Evolutionary conservation across 768 basidiomycete species (phyloP).

Genomic region (Steccherinum ochraceum): DNA sequence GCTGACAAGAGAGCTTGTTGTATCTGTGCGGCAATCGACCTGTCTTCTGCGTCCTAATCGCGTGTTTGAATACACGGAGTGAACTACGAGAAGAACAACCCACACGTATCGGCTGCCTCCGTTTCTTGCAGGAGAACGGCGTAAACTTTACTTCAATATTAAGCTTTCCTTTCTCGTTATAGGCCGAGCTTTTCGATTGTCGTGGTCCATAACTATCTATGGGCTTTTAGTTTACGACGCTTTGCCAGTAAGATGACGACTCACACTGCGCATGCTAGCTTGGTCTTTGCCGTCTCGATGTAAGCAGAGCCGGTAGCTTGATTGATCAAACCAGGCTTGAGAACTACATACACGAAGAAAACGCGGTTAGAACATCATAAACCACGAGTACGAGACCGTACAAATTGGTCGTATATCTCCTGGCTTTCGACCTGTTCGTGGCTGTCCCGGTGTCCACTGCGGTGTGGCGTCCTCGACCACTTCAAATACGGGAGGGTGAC

Average conservation of each 20-base stretch:
- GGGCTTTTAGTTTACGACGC: background rate
- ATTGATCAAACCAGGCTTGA: constrained; percentile 83
- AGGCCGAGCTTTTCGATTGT: constrained; percentile 72
- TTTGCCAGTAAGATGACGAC: constrained; percentile 22
- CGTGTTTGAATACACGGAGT: constrained; percentile 8
- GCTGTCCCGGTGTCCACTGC: constrained; percentile 27
- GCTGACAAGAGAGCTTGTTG: constrained; percentile 82
- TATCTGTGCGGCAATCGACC: constrained; percentile 75
- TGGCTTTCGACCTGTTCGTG: constrained; percentile 46
- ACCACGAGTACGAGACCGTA: constrained; percentile 38
- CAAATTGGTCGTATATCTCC: constrained; percentile 83
- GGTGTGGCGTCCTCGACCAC: constrained; percentile 26
- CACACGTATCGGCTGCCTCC: constrained; percentile 84
- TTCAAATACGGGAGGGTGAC: constrained; percentile 57
- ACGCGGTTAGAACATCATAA: no score
- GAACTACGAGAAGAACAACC: constrained; percentile 21
- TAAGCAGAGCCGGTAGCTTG: constrained; percentile 98
- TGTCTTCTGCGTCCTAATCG: constrained; percentile 86
- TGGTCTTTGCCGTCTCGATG: constrained; percentile 86
- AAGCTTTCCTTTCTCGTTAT: constrained; percentile 81
- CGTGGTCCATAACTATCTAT: constrained; percentile 72
- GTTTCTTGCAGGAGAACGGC: constrained; percentile 77
- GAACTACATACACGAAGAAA: constrained; percentile 49
- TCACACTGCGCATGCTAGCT: constrained; percentile 95
- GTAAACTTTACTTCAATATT: constrained; percentile 97